Evolutionary conservation across 768 basidiomycete genomes (phyloP), one percentile per base, ranked within the genome.

Genomic region (Mrakia hoshinonis): DNA sequence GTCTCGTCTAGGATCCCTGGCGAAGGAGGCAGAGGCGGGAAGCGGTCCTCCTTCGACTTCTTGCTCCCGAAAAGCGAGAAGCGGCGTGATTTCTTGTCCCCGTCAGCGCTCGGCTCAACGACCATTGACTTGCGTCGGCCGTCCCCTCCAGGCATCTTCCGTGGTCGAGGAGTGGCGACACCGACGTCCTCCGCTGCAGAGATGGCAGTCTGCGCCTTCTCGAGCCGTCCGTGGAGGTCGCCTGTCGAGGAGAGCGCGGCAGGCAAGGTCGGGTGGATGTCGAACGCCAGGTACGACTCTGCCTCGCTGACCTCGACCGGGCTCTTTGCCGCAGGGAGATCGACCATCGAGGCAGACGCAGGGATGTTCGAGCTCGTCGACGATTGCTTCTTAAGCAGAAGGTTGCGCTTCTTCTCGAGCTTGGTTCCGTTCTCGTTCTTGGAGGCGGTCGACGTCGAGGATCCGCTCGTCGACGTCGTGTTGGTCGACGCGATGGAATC

Each of bases 41-140:
- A 65, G 48, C 64, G 64, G 2, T 55, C 54, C 48, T 48, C 31
- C 26, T 65, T 65, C n/a, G 18, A 1, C n/a, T 65, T 65, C 26
- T 26, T 49, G 54, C n/a, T 24, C n/a, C n/a, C n/a, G 54, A 55
- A 55, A 31, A 55, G 34, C 29, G 54, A 55, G 54, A 55, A 55
- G 4, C 54, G 54, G 34, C 54, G 54, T 18, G 64, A 34, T 5
- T 34, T 31, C 46, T 31, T 49, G 3, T 46, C 47, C 46, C 36
- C 47, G 39, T 65, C 64, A 26, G 39, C 26, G 1, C 31, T 13
- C 47, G 46, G 48, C 15, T 18, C 43, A 20, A 65, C 64, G 64
- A 65, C 46, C 64, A 65, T 65, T 18, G 64, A 65, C 15, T 47
- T 46, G 29, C 39, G 64, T 5, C 64, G 64, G 3, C 31, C 26